A percentile compares a stretch with the other conserved stretches of the same genome.
These are phyloP conservation scores for Musa schizocarpa DNA, from an alignment of 176 grass and related monocot genomes.

Conservation along the genomic window DNA sequence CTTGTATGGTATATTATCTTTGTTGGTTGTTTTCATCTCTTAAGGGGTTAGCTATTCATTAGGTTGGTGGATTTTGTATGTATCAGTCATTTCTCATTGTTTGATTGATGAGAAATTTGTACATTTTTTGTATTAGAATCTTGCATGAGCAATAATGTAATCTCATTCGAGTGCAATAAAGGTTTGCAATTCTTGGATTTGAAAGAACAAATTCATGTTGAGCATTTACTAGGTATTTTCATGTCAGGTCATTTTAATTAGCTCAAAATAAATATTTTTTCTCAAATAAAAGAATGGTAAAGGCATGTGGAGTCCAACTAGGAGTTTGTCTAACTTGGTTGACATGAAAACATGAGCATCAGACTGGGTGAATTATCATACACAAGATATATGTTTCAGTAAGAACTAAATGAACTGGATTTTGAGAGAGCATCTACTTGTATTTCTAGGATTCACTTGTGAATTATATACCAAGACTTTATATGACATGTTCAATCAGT, in stretches of 20 bases:
- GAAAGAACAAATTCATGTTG: neutral
- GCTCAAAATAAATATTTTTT: neutral
- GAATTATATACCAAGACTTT: too few species aligned
- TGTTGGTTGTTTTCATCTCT: neutral
- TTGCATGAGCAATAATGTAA: neutral
- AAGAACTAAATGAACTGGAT: too few species aligned
- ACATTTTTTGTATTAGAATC: slow-evolving; percentile 4
- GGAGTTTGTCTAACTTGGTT: neutral
- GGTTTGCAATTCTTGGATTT: neutral
- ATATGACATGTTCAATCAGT: neutral
- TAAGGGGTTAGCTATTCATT: slow-evolving; percentile 1
- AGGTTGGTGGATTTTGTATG: slow-evolving; percentile 4
- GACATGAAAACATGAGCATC: neutral
- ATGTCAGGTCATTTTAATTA: neutral
- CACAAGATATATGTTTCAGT: neutral
- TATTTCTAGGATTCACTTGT: too few species aligned
- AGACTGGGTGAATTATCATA: neutral
- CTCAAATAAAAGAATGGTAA: too few species aligned
- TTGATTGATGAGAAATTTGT: slow-evolving; percentile 16
- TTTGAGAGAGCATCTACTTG: too few species aligned
- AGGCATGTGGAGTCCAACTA: neutral
- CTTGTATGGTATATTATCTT: neutral
- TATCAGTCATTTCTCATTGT: slow-evolving; percentile 4
- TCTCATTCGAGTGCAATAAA: neutral
- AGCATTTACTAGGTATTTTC: neutral